A percentile compares a stretch with the other conserved stretches of the same genome.
phyloP scores from a whole-genome alignment of 139 green algal species.

The Mesostigma viride region DNA sequence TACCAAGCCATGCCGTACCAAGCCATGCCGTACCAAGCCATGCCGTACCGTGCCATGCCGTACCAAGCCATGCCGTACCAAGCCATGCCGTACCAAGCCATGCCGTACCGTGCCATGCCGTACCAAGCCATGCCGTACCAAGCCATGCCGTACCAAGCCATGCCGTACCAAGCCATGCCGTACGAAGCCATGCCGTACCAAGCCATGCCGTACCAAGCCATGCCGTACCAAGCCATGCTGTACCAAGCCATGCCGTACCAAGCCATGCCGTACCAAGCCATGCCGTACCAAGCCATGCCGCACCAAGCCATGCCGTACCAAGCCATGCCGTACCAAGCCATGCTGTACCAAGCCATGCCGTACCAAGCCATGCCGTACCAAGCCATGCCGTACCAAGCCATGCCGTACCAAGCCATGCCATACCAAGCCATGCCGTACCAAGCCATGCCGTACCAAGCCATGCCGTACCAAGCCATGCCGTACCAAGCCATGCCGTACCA shows the following conservation, averaged over 20 bases:
- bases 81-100: slow-evolving; percentile 7
- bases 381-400: background rate
- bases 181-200: background rate
- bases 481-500: slow-evolving; percentile 6
- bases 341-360: background rate
- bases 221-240: background rate
- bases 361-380: slow-evolving; percentile 7
- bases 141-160: background rate
- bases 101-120: slow-evolving; percentile 4
- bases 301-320: slow-evolving; percentile 8
- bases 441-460: slow-evolving; percentile 6
- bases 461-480: slow-evolving; percentile 7
- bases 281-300: no score
- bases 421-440: background rate
- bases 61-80: slow-evolving; percentile 9
- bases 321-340: background rate
- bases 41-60: background rate
- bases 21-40: slow-evolving; percentile 2
- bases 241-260: background rate
- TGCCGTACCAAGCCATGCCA: background rate
- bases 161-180: slow-evolving; percentile 4
- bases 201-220: slow-evolving; percentile 3
- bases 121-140: background rate
- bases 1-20: background rate
- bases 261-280: background rate